Percentiles rank a stretch among this genome's conserved stretches.
Conservation (phyloP, 805 yeast genomes). For the Metschnikowia dekortorum region DNA sequence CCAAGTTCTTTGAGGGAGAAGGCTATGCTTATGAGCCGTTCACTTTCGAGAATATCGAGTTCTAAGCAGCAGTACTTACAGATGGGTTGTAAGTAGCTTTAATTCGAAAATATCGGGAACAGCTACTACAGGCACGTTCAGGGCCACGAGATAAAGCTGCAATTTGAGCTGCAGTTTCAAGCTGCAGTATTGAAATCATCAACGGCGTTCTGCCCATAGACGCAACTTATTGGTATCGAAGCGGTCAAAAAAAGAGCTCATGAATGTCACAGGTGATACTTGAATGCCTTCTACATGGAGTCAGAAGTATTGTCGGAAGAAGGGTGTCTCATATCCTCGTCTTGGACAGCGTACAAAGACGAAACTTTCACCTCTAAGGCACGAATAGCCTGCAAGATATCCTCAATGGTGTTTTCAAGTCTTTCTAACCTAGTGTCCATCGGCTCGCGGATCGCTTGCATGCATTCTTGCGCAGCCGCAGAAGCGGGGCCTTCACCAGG, state of each 20-base stretch:
- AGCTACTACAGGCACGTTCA: too few relatives aligned
- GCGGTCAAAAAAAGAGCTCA: background rate
- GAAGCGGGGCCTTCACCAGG: background rate
- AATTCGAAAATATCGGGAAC: too few relatives aligned
- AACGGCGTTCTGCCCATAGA: background rate
- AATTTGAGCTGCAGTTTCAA: too few relatives aligned
- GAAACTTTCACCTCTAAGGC: background rate
- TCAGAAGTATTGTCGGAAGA: background rate
- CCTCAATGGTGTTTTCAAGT: conserved; percentile 1
- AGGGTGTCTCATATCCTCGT: background rate
- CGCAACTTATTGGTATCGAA: background rate
- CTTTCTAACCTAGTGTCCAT: background rate
- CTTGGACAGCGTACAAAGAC: background rate
- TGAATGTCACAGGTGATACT: too few relatives aligned
- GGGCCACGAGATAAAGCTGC: too few relatives aligned
- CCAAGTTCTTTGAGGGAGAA: conserved; percentile 74
- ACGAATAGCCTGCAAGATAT: background rate
- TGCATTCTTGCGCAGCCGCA: background rate
- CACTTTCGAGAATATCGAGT: conserved; percentile 31
- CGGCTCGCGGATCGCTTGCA: background rate
- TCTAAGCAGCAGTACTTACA: conserved; percentile 1
- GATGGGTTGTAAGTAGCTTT: too few relatives aligned
- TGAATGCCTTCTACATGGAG: background rate
- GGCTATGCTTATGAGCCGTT: conserved; percentile 68
- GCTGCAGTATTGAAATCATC: too few relatives aligned